Base-by-base conservation (phyloP, 306 rosid species). In the Bauhinia variegata region DNA sequence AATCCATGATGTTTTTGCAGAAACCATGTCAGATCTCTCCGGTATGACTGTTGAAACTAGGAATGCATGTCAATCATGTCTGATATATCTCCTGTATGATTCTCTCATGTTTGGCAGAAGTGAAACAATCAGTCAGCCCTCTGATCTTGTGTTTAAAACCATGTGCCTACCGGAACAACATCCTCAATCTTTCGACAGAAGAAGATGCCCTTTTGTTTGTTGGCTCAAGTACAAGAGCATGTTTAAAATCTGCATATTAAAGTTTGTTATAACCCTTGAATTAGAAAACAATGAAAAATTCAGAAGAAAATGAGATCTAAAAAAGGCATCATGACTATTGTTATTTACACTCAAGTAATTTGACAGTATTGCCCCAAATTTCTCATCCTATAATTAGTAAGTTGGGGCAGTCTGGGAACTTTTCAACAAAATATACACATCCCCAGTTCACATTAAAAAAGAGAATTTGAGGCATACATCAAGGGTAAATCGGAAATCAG, bases 171-270 rank as follows among this genome's bases (percentile, higher is more conserved):
- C 12, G 89, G 85, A 87, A 95, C 54, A 95, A 34, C 79, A 81
- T 87, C 88, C 86, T 83, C 77, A 95, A 78, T 57, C 83, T 86
- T 36, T 95, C 92, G 12, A 84, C 91, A 66, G 97, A 72, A 28
- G 60, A 7, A 6, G 97, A 71, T 50, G 99, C 99, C 83, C 97
- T 83, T 88, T 88, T 95, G 76, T 95, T 95, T 33, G 97, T 95
- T 52, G 99, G 99, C 84, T 95, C 99, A 30, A 95, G 99, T 18
- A 95, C 97, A 70, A 86, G 96, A 30, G 96, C 96, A 54, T 86
- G 68, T 43, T 67, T 86, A 65, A 82, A 95, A 81, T 95, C 99
- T 95, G 91, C 80, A 85, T 28, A 14, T 5, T 62, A 63, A 71
- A 65, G 62, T 10, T 47, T 19, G 15, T 9, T 68, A 66, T 82